phyloP scores from a whole-genome alignment of 768 basidiomycete species.

The Russula ochroleuca region DNA sequence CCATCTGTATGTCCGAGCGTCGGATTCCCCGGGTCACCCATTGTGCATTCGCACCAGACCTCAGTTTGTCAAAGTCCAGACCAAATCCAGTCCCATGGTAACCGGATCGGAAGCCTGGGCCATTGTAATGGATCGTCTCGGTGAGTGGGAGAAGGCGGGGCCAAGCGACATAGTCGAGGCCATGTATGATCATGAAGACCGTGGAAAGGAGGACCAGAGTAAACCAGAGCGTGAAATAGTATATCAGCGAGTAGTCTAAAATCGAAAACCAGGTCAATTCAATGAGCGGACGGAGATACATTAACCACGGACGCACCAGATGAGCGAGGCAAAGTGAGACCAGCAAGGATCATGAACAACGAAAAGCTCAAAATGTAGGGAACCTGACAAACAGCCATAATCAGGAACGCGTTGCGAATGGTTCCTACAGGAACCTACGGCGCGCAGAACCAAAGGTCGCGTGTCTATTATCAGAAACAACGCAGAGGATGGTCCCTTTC shows the following conservation, averaged over 20 bases:
- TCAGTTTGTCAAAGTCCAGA: constrained; percentile 35
- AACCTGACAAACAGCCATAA: constrained; percentile 47
- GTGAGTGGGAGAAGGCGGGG: constrained; percentile 77
- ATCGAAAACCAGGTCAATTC: constrained; percentile 9
- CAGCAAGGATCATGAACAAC: constrained; percentile 83
- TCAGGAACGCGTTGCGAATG: constrained; percentile 7
- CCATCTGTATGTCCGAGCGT: constrained; percentile 40
- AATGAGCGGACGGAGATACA: constrained; percentile 7
- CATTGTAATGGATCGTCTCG: constrained; percentile 81
- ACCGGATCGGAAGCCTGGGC: constrained; percentile 79
- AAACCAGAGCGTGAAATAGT: constrained; percentile 83
- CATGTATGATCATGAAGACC: constrained; percentile 74
- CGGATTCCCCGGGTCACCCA: constrained; percentile 37
- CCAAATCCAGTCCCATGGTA: constrained; percentile 71
- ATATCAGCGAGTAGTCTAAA: constrained; percentile 77
- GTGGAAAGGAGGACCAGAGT: constrained; percentile 56
- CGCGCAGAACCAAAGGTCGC: constrained; percentile 77
- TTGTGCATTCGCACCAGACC: constrained; percentile 38
- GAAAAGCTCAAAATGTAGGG: constrained; percentile 80
- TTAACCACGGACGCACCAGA: constrained; percentile 56
- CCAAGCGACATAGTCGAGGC: constrained; percentile 94
- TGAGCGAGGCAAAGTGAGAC: constrained; percentile 78
- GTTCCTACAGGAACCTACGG: constrained; percentile 48
- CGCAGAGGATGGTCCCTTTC: constrained; percentile 63
- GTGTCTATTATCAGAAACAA: constrained; percentile 71